A percentile compares a stretch with the other conserved stretches of the same genome.
Evolutionary conservation across 257 asterid genomes (phyloP).

Genomic region (Paulownia fortunei): DNA sequence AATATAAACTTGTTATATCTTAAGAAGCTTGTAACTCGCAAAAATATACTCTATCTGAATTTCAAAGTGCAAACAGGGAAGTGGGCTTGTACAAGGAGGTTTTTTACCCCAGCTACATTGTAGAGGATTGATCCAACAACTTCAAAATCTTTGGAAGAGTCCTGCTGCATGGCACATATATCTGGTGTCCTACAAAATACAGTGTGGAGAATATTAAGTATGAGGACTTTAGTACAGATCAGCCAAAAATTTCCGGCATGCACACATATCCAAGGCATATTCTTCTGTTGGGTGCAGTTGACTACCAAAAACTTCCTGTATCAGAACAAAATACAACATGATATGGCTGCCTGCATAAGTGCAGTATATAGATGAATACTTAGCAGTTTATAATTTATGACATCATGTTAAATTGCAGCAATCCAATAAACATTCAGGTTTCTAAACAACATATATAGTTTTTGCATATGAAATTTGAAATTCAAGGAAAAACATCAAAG

Average conservation of each 20-base stretch:
- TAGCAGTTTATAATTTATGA: not conserved
- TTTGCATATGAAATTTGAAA: too few species aligned
- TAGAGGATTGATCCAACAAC: constrained; percentile 63
- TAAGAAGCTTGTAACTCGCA: too few species aligned
- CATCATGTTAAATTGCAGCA: not conserved
- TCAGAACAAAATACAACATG: too few species aligned
- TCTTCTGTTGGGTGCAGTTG: too few species aligned
- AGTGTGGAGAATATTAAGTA: constrained; percentile 16
- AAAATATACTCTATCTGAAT: not conserved
- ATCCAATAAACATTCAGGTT: too few species aligned
- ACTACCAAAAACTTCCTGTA: too few species aligned
- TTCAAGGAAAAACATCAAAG: too few species aligned
- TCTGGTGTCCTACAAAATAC: constrained; percentile 69
- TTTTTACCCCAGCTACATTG: constrained; percentile 63
- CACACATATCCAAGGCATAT: not conserved
- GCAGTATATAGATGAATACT: too few species aligned
- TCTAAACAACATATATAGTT: too few species aligned
- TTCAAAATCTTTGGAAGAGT: constrained; percentile 66
- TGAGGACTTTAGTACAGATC: not conserved
- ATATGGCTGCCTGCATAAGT: too few species aligned
- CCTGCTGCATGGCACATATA: constrained; percentile 77
- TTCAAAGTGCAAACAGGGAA: not conserved
- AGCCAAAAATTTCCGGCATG: too few species aligned
- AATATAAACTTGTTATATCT: too few species aligned
- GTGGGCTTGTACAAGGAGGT: not conserved